Percentiles rank a stretch among this genome's conserved stretches.
phyloP scores from a whole-genome alignment of 2,329 filamentous ascomycete genomes.

The Macrophomina phaseolina region DNA sequence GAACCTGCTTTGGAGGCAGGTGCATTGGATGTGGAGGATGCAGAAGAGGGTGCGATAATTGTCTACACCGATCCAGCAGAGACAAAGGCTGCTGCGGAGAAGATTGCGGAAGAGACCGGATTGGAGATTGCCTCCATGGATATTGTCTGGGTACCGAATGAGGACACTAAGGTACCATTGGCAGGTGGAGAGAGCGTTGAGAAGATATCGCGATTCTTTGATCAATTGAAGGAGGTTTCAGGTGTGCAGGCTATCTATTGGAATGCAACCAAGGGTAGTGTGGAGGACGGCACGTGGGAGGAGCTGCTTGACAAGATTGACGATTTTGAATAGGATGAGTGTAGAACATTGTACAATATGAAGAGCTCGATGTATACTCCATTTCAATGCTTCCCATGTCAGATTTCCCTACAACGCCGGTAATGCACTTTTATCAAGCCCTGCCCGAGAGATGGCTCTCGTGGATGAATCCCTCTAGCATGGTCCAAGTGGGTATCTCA shows the following conservation, averaged over 20 bases:
- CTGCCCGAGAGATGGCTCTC: not conserved
- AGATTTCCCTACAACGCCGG: conserved; percentile 14
- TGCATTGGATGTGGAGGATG: conserved; percentile 72
- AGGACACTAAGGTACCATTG: conserved; percentile 73
- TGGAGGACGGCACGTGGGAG: conserved; percentile 46
- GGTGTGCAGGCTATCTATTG: conserved; percentile 81
- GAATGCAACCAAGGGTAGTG: conserved; percentile 60
- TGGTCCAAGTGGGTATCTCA: not conserved
- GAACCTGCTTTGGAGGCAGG: conserved; percentile 86
- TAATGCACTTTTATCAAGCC: conserved; percentile 16
- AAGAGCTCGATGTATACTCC: conserved; percentile 22
- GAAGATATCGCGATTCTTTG: conserved; percentile 65
- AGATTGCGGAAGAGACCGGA: conserved; percentile 66
- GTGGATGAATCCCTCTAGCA: too few species aligned
- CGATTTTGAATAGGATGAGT: conserved; percentile 20
- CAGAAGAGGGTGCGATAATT: conserved; percentile 72
- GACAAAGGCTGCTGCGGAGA: conserved; percentile 68
- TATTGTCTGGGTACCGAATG: conserved; percentile 84
- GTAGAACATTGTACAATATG: conserved; percentile 18
- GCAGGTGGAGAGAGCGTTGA: conserved; percentile 62
- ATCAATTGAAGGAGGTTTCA: conserved; percentile 66
- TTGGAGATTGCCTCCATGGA: conserved; percentile 75
- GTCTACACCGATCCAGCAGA: conserved; percentile 72
- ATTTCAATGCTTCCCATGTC: conserved; percentile 27
- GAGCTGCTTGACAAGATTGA: conserved; percentile 45